Evolutionary conservation across 2,329 filamentous ascomycete genomes (phyloP), one percentile per base, ranked within the genome.

Genomic region (Xylaria sp.): DNA sequence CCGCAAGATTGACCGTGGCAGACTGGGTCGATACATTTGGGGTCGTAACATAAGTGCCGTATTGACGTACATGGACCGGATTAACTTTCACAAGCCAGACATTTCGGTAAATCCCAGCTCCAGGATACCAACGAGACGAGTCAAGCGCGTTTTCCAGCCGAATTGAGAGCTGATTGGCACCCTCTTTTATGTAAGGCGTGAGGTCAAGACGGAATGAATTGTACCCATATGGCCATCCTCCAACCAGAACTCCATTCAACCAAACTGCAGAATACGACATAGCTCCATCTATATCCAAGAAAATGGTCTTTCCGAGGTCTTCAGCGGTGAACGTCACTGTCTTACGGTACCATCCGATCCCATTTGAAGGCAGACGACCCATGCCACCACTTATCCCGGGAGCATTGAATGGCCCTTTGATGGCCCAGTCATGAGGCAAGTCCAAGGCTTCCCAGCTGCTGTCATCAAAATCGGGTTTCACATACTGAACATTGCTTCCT

Each of bases 71-170:
- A 67, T 87, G 86, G 0, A 80, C 78, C 1, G 80, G 74, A 43
- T 82, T 76, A 12, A 83, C 82, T 66, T 84, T 86, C 43, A 83
- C 82, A 18, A 88, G 79, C 86, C 85, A 88, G 3, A 88, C 79
- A 66, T 86, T 86, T 1, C 85, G 82, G 72, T 88, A 88, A 15
- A 88, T 78, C 0, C 86, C 86, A 13, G 79, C 86, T 15, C 86
- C 86, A 3, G 86, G 85, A 68, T 88, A 88, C 84, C 85, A 88
- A 2, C 86, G 81, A 1, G 86, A 84, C 1, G 80, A 84, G 18
- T 85, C 79, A 0, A 82, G 48, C 0, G 82, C 79, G 68, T 88
- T 86, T 57, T 88, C 85, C 1, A 88, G 70, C 0, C 86, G 82
- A 46, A 88, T 84, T 1, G 85, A 85, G 0, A 88, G 75, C 33